Conservation (phyloP, 306 rosid species). For the Gynostemma pentaphyllum region DNA sequence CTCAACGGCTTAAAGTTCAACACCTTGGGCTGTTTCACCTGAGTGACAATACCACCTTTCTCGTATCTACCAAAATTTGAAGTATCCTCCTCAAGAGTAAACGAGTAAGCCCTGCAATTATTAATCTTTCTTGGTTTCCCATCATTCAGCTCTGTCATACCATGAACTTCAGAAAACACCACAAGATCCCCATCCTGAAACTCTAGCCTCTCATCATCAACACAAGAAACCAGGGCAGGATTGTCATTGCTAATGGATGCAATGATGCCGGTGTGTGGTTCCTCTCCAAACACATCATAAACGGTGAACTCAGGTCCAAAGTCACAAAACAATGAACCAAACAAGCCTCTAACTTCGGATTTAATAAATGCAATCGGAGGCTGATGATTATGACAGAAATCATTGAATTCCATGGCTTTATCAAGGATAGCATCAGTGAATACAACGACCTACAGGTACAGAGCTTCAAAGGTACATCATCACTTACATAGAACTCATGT, state of each 20-base stretch:
- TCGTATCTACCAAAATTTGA: slow-evolving; percentile 49
- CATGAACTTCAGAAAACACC: slow-evolving; percentile 80
- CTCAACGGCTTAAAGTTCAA: slow-evolving; percentile 61
- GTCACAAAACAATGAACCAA: slow-evolving; percentile 89
- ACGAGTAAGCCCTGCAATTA: slow-evolving; percentile 64
- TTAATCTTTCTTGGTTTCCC: slow-evolving; percentile 71
- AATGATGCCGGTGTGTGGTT: slow-evolving; percentile 72
- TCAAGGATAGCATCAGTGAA: slow-evolving; percentile 58
- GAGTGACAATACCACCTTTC: slow-evolving; percentile 83
- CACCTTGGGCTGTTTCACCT: slow-evolving; percentile 69
- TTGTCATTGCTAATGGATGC: slow-evolving; percentile 78
- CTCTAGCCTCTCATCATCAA: slow-evolving; percentile 88
- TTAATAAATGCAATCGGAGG: slow-evolving; percentile 83
- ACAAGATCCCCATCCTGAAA: slow-evolving; percentile 93
- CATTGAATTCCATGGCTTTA: slow-evolving; percentile 60
- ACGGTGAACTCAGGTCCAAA: slow-evolving; percentile 92
- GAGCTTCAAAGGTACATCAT: slow-evolving; percentile 4
- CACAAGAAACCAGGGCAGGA: slow-evolving; percentile 64
- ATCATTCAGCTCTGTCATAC: slow-evolving; percentile 81
- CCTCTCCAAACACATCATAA: slow-evolving; percentile 83
- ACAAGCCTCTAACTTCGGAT: slow-evolving; percentile 92
- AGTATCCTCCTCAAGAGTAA: slow-evolving; percentile 76
- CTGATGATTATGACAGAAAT: slow-evolving; percentile 74
- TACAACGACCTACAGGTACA: slow-evolving; percentile 61
- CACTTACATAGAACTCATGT: background rate